Base-by-base conservation (phyloP, 495 filamentous ascomycete genomes). In the Neurospora hispaniola region DNA sequence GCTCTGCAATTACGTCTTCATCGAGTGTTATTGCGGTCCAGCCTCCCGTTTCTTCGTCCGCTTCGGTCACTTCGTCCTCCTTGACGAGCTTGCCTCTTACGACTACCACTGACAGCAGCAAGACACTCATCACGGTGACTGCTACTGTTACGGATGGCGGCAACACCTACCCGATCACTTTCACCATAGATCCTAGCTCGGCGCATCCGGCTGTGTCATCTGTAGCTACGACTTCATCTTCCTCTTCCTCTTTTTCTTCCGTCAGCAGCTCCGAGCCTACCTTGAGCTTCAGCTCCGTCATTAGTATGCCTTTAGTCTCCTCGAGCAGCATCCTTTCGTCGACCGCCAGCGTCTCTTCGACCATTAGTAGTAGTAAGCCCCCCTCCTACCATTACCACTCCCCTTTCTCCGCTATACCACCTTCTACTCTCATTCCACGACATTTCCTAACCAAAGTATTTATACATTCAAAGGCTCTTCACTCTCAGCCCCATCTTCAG, bases 111-210 rank as follows among this genome's bases (percentile, higher is more conserved):
- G 35, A 38, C 35, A 20, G 11, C 20, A 9, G 16, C 43, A 35
- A 18, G 39, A 48, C 59, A 31, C 27, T 70, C 59, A 71, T 76
- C 46, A 76, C 74, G 66, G 54, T 54, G 39, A 76, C 71, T n/a
- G 69, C 48, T 31, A 31, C 16, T 18, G 54, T 66, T 3, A 20
- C 70, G 68, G 35, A 70, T 3, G 8, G 41, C 35, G 70, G 69
- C 14, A 54, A 16, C 16, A 69, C 42, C 5, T 71, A 23, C 5
- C 72, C 71, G 42, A 31, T 73, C 20, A 76, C 71, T 12, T 40
- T 74, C 11, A 76, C 74, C 8, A 71, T 70, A 48, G 46, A 74
- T 54, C 70, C 70, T 7, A 66, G 54, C 27, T 66, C 54, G 48
- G 48, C 23, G 1, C 48, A 31, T 31, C 23, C 48, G 8, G 46